Conservation (phyloP, 257 asterid genomes). For the Thymus quinquecostatus region DNA sequence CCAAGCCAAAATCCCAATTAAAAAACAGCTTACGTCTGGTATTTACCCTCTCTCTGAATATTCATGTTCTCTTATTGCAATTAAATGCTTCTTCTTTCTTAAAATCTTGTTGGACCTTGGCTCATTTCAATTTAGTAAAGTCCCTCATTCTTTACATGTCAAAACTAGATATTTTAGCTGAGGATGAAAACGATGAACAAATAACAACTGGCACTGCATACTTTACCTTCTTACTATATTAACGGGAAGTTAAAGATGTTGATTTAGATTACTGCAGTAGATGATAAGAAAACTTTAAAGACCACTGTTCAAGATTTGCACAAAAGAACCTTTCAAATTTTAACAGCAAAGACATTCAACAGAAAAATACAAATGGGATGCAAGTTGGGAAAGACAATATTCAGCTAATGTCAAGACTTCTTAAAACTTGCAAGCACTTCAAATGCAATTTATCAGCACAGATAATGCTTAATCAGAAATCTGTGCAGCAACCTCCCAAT, state of each 20-base stretch:
- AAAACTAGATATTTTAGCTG: conserved; percentile 8
- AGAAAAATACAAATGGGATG: no score
- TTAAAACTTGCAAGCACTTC: conserved; percentile 5
- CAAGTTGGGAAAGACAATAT: no score
- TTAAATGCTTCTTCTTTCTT: background rate
- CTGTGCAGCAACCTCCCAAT: conserved; percentile 18
- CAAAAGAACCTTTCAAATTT: no score
- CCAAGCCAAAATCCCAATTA: conserved; percentile 29
- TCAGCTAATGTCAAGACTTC: no score
- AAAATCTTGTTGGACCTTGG: background rate
- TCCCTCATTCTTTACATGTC: conserved; percentile 10
- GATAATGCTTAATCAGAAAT: background rate
- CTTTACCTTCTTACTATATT: conserved; percentile 22
- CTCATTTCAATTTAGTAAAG: conserved; percentile 8
- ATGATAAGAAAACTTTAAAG: no score
- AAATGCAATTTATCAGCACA: conserved; percentile 23
- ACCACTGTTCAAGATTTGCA: no score
- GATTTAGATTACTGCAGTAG: no score
- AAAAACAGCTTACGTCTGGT: conserved; percentile 46
- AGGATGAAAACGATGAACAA: background rate
- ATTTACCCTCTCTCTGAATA: conserved; percentile 27
- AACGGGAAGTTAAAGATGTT: background rate
- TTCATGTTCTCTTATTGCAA: conserved; percentile 5
- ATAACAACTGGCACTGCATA: conserved; percentile 11
- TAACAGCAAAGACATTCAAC: no score